phyloP scores from a whole-genome alignment of 208 protist species.

The Trypanosoma scelopori region DNA sequence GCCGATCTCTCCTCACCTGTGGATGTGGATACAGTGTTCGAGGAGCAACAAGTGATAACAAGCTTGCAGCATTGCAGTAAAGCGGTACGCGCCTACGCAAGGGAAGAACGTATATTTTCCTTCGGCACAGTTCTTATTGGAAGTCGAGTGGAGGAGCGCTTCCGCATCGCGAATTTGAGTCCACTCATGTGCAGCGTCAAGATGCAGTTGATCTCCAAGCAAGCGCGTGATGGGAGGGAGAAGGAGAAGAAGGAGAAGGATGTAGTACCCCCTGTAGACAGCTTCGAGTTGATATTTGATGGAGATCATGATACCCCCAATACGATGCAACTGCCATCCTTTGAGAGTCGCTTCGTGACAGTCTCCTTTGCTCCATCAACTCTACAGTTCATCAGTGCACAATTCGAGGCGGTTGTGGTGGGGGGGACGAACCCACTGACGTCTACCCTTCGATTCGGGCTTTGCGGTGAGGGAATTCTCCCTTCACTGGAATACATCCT shows the following conservation, averaged over 20 bases:
- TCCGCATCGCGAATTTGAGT: slow-evolving; percentile 95
- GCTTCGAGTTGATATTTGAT: slow-evolving; percentile 55
- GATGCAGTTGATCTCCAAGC: slow-evolving; percentile 44
- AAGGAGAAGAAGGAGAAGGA: slow-evolving; percentile 24
- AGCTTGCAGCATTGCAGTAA: slow-evolving; percentile 73
- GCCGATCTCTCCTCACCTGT: slow-evolving; percentile 76
- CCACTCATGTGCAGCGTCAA: slow-evolving; percentile 90
- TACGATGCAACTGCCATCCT: slow-evolving; percentile 86
- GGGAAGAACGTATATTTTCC: slow-evolving; percentile 90
- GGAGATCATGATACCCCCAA: slow-evolving; percentile 20
- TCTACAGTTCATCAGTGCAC: slow-evolving; percentile 78
- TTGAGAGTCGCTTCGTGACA: slow-evolving; percentile 95
- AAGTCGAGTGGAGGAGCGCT: slow-evolving; percentile 81
- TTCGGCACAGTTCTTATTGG: slow-evolving; percentile 92
- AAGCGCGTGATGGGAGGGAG: slow-evolving; percentile 22
- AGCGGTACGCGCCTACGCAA: slow-evolving; percentile 77
- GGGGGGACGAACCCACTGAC: slow-evolving; percentile 62
- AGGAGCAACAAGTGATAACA: slow-evolving; percentile 95
- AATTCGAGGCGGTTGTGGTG: slow-evolving; percentile 92
- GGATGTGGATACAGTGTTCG: slow-evolving; percentile 94
- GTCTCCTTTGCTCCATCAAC: slow-evolving; percentile 87
- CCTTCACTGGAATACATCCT: slow-evolving; percentile 81
- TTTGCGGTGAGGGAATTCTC: slow-evolving; percentile 93
- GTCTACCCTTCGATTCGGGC: slow-evolving; percentile 82
- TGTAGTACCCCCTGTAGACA: slow-evolving; percentile 32